phyloP scores from a whole-genome alignment of 495 filamentous ascomycete species.

The Niebla homalea region DNA sequence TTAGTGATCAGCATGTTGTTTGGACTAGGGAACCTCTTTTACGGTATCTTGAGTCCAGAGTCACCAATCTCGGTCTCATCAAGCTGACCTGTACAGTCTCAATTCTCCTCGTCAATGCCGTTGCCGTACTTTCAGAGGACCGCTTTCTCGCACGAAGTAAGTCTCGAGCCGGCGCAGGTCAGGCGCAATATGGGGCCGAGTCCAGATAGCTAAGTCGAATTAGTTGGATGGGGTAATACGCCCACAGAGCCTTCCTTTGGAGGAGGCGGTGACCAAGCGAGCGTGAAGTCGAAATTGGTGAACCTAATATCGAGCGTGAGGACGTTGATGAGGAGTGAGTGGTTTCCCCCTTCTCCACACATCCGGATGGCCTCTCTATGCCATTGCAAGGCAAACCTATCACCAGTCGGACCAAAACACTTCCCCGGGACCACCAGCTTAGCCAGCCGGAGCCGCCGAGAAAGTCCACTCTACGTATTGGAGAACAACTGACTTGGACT shows the following conservation, averaged over 20 bases:
- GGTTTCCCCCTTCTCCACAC: not conserved
- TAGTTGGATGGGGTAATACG: constrained; percentile 69
- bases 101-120: constrained; percentile 82
- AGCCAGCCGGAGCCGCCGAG: not conserved
- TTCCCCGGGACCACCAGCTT: not conserved
- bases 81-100: constrained; percentile 37
- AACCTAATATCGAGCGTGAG: constrained; percentile 83
- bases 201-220: not conserved
- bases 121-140: constrained; percentile 94
- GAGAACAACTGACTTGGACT: not conserved
- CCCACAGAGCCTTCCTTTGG: constrained; percentile 63
- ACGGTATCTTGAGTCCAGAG: constrained; percentile 34
- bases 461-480: not conserved
- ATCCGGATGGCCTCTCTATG: no score
- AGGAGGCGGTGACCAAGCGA: constrained; percentile 49
- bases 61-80: not conserved
- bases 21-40: constrained; percentile 58
- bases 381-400: no score
- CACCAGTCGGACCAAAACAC: no score
- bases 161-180: constrained; percentile 16
- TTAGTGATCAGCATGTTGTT: constrained; percentile 50
- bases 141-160: constrained; percentile 90
- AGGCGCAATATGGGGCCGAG: not conserved
- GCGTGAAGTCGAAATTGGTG: constrained; percentile 75
- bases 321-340: constrained; percentile 89